A percentile compares a stretch with the other conserved stretches of the same genome.
phyloP scores from a whole-genome alignment of 2,329 filamentous ascomycete genomes.

The Beauveria australis region DNA sequence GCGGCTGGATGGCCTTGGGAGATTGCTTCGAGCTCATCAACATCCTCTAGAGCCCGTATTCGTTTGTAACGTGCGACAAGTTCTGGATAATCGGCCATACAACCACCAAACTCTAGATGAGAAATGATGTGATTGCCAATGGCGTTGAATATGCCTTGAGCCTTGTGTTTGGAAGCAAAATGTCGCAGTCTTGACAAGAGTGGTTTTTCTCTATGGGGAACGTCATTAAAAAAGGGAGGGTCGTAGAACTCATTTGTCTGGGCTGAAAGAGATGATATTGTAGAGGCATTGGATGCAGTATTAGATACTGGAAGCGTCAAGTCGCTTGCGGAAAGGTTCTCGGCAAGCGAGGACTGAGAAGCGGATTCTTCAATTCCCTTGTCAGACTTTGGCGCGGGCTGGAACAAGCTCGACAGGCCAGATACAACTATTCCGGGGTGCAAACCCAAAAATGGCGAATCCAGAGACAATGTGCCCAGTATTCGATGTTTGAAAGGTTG shows the following conservation, averaged over 20 bases:
- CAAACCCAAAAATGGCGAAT: constrained; percentile 80
- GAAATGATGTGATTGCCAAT: constrained; percentile 67
- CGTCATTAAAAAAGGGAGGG: constrained; percentile 67
- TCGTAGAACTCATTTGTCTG: constrained; percentile 60
- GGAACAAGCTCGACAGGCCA: constrained; percentile 71
- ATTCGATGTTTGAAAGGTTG: constrained; percentile 62
- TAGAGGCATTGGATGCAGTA: constrained; percentile 8
- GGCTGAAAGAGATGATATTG: constrained; percentile 8
- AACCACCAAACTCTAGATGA: constrained; percentile 75
- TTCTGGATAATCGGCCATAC: constrained; percentile 66
- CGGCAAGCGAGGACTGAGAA: constrained; percentile 7
- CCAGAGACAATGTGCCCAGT: constrained; percentile 72
- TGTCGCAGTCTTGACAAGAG: constrained; percentile 62
- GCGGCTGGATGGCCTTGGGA: constrained; percentile 13
- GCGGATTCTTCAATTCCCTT: background rate
- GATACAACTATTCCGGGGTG: constrained; percentile 82
- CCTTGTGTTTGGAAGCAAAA: constrained; percentile 72
- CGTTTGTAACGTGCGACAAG: constrained; percentile 62
- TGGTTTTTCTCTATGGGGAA: constrained; percentile 58
- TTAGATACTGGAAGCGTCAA: background rate
- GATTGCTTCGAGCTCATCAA: constrained; percentile 42
- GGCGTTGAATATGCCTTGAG: constrained; percentile 60
- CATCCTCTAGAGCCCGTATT: constrained; percentile 64
- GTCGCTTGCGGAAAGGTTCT: constrained; percentile 3
- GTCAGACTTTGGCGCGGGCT: constrained; percentile 27